Conservation (phyloP, 306 rosid genomes). For the Prunus kanzakura region DNA sequence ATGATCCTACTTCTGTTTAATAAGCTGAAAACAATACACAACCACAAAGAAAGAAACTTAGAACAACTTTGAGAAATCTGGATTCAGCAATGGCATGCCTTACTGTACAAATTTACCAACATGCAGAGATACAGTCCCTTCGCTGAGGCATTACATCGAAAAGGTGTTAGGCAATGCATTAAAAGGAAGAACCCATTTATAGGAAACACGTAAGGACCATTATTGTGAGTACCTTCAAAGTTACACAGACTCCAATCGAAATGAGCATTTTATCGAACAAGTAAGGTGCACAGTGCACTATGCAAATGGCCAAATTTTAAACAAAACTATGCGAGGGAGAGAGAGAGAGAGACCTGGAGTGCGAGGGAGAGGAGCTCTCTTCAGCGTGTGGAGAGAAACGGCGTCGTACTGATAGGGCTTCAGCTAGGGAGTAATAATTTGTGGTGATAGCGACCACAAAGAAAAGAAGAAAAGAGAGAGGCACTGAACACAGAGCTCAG, state of each 20-base stretch:
- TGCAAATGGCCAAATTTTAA: neutral
- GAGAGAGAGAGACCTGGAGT: neutral
- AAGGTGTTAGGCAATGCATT: neutral
- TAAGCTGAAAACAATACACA: neutral
- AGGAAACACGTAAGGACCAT: neutral
- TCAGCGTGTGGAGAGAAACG: neutral
- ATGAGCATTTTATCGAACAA: neutral
- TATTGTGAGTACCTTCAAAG: neutral
- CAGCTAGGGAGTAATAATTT: neutral
- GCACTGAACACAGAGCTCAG: neutral
- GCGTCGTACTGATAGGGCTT: neutral
- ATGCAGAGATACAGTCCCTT: neutral
- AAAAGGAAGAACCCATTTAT: neutral
- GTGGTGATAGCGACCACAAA: neutral
- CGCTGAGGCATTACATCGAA: slow-evolving; percentile 6
- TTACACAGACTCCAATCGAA: neutral
- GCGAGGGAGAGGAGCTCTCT: neutral
- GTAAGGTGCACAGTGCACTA: neutral
- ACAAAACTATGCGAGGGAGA: no score
- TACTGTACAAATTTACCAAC: neutral
- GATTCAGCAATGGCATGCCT: neutral
- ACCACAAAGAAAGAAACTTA: neutral
- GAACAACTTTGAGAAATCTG: neutral
- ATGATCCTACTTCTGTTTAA: neutral
- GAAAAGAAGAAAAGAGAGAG: neutral